Percentiles rank a stretch among this genome's conserved stretches.
These are phyloP conservation scores for Gnomoniopsis smithogilvyi DNA, from an alignment of 2,329 filamentous ascomycete genomes.

Conservation along the genomic window DNA sequence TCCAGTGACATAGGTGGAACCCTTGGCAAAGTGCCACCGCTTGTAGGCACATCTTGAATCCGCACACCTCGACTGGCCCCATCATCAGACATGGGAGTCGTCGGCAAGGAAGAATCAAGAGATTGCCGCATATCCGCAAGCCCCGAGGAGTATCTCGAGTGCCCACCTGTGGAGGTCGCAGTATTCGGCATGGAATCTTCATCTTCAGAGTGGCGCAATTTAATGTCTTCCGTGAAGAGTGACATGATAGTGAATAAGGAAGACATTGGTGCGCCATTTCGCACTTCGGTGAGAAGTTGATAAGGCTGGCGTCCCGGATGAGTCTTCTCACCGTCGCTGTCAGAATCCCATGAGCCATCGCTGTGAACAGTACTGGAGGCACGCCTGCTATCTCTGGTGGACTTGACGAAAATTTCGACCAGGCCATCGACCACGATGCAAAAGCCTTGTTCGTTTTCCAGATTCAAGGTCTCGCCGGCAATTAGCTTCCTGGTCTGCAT, in stretches of 20 bases:
- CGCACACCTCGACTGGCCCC: conserved; percentile 18
- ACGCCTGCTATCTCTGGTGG: conserved; percentile 54
- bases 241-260: conserved; percentile 97
- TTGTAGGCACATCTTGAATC: conserved; percentile 30
- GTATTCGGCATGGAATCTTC: conserved; percentile 36
- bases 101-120: conserved; percentile 33
- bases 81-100: conserved; percentile 36
- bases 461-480: conserved; percentile 87
- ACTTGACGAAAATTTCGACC: conserved; percentile 98
- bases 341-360: conserved; percentile 42
- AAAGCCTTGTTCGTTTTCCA: conserved; percentile 98
- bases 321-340: conserved; percentile 60
- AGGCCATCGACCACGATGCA: conserved; percentile 95
- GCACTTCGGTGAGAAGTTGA: conserved; percentile 92
- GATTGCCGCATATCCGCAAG: conserved; percentile 27
- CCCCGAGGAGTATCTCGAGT: conserved; percentile 27
- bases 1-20: conserved; percentile 78
- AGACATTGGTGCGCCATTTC: conserved; percentile 97
- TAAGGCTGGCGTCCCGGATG: conserved; percentile 75
- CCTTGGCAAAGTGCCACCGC: conserved; percentile 43
- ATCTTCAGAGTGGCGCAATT: conserved; percentile 69
- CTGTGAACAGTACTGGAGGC: conserved; percentile 39
- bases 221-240: conserved; percentile 92
- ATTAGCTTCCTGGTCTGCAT: conserved; percentile 98
- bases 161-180: conserved; percentile 25